Base-by-base conservation (phyloP, 2,329 filamentous ascomycete species). In the Trichoderma oligosporum region DNA sequence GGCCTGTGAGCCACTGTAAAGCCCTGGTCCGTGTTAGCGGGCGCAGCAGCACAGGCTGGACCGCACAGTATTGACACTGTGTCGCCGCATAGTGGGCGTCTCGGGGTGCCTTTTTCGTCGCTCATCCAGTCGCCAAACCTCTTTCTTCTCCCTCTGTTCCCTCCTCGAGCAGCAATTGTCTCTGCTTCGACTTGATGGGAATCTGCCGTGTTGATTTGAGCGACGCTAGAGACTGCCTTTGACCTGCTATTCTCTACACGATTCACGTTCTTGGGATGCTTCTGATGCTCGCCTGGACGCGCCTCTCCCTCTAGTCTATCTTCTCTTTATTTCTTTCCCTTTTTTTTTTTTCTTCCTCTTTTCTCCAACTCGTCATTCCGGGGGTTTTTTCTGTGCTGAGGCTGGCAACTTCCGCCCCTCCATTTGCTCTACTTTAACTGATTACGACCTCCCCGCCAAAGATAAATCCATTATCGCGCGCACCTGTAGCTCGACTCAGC, bases 61-160 rank as follows among this genome's bases (percentile, higher is more conserved):
- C 51, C 42, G 49, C 57, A 25, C 41, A 25, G 42, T 59, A 2
- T 2, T 7, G 16, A n/a, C 51, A 59, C 57, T 59, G 57, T 56
- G 57, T 38, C 57, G 57, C 49, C 51, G 49, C 35, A 41, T 56
- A 20, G 42, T 54, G 44, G 51, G 42, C 56, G 44, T 31, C 33
- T 20, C 41, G 52, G 20, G 31, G 36, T 47, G 31, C 44, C 51
- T 49, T 56, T n/a, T 52, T 59, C 51, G 27, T 41, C 39, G 49
- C 44, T 27, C 57, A 29, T 46, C 51, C 51, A 57, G 42, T 55
- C 38, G 54, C 61, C 59, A 63, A 64, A 57, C 61, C 62, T 68
- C 63, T 62, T 62, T 58, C 61, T 58, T 65, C 58, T 59, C 59
- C 57, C 58, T 58, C 65, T 63, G 64, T 63, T 66, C 63, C 63